Conservation (phyloP, 176 grass and related monocot species). For the Aegilops longissima region DNA sequence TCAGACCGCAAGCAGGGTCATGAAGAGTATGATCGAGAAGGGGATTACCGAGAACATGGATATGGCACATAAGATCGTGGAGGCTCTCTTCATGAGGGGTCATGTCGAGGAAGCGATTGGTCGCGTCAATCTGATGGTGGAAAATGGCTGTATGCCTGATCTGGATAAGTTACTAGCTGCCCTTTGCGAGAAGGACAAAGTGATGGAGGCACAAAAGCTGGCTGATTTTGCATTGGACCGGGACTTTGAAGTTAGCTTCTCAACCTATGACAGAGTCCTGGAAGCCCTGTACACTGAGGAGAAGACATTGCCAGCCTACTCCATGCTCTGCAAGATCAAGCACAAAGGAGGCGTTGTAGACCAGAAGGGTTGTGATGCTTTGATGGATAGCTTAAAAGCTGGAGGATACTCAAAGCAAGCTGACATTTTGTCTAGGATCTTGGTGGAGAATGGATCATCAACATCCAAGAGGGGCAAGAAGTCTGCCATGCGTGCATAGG, state of each 20-base stretch:
- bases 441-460: conserved; percentile 44
- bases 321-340: conserved; percentile 96
- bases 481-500: conserved; percentile 51
- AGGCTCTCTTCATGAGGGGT: conserved; percentile 74
- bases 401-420: conserved; percentile 95
- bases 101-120: conserved; percentile 89
- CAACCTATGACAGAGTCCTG: conserved; percentile 72
- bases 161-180: conserved; percentile 56
- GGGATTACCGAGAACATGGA: conserved; percentile 87
- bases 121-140: conserved; percentile 72
- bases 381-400: conserved; percentile 69
- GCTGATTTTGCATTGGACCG: conserved; percentile 76
- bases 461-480: conserved; percentile 49
- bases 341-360: conserved; percentile 70
- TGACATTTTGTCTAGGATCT: conserved; percentile 83
- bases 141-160: conserved; percentile 69
- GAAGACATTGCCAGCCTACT: conserved; percentile 75
- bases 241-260: conserved; percentile 74
- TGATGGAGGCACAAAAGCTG: conserved; percentile 81
- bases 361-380: conserved; percentile 70
- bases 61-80: conserved; percentile 68
- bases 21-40: conserved; percentile 97
- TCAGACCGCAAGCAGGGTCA: conserved; percentile 89
- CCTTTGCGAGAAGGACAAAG: conserved; percentile 72
- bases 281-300: conserved; percentile 73